Percentiles rank a stretch among this genome's conserved stretches.
Conservation (phyloP, 78 protist genomes). For the Isochrysis galbana region DNA sequence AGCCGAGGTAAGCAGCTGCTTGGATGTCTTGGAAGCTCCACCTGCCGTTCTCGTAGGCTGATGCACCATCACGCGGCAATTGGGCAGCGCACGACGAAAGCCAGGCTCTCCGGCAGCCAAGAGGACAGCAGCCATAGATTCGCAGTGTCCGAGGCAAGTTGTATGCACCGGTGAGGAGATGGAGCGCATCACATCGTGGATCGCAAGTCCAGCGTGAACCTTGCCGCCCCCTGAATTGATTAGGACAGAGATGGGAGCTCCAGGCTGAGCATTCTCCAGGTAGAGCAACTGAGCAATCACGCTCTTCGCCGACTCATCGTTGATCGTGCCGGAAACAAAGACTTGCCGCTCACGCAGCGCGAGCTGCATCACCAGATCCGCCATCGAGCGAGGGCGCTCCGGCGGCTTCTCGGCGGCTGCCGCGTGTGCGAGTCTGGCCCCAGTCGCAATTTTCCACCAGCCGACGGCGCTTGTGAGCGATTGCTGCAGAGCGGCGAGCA, state of each 20-base stretch:
- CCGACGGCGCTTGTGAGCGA: too few relatives aligned
- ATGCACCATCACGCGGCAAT: neutral
- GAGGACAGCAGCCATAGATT: neutral
- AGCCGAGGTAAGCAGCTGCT: neutral
- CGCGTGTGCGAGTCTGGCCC: too few relatives aligned
- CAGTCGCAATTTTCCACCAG: too few relatives aligned
- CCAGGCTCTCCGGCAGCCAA: constrained; percentile 1
- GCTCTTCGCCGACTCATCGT: neutral
- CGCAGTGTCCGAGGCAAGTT: constrained; percentile 6
- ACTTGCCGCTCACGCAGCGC: neutral
- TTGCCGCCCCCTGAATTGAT: constrained; percentile 17
- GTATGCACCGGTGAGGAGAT: neutral
- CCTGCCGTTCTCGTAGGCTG: neutral
- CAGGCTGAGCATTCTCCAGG: neutral
- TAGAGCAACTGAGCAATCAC: neutral
- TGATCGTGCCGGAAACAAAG: neutral
- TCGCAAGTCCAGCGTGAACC: neutral
- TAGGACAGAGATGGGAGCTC: neutral
- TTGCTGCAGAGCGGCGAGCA: too few relatives aligned
- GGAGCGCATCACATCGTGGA: neutral
- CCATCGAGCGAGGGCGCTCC: neutral
- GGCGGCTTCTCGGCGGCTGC: neutral
- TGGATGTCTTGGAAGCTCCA: neutral
- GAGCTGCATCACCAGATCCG: neutral
- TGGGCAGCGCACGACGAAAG: neutral